Percentiles rank a stretch among this genome's conserved stretches.
phyloP scores from a whole-genome alignment of 2,329 filamentous ascomycete genomes.

The Fusarium aywerte region DNA sequence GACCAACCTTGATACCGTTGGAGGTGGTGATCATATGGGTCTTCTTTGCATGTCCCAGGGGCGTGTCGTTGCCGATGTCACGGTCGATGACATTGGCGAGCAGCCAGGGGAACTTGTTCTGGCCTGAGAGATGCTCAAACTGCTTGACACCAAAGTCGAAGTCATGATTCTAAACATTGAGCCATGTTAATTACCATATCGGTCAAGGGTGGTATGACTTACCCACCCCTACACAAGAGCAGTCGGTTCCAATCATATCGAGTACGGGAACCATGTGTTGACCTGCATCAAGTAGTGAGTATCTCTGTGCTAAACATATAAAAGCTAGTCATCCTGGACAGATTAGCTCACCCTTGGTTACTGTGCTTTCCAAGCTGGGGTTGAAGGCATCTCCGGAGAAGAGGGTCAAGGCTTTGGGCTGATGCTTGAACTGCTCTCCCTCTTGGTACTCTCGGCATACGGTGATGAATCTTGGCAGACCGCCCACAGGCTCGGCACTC shows the following conservation, averaged over 20 bases:
- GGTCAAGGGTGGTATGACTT: slow-evolving; percentile 32
- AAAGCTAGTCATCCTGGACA: background rate
- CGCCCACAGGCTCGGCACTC: slow-evolving; percentile 85
- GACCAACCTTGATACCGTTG: slow-evolving; percentile 85
- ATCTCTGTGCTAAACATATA: background rate
- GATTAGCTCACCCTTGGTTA: slow-evolving; percentile 76
- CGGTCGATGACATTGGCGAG: slow-evolving; percentile 89
- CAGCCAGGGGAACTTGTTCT: slow-evolving; percentile 90
- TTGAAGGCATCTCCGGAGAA: slow-evolving; percentile 96
- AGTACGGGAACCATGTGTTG: slow-evolving; percentile 89
- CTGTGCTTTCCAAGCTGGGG: slow-evolving; percentile 85
- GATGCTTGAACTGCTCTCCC: slow-evolving; percentile 67
- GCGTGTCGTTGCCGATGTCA: slow-evolving; percentile 77
- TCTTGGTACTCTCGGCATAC: slow-evolving; percentile 79
- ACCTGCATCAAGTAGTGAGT: slow-evolving; percentile 53
- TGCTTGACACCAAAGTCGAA: slow-evolving; percentile 90
- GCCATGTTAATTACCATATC: slow-evolving; percentile 16
- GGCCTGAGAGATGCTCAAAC: slow-evolving; percentile 75
- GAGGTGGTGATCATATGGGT: slow-evolving; percentile 82
- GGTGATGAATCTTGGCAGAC: slow-evolving; percentile 82
- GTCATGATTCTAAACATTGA: slow-evolving; percentile 77
- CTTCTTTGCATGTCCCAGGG: slow-evolving; percentile 79
- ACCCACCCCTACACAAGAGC: slow-evolving; percentile 83
- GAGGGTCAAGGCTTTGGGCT: slow-evolving; percentile 76
- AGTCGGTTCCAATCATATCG: slow-evolving; percentile 80